phyloP scores from a whole-genome alignment of 1,139 yeast genomes.

The Chernovozyma aurita region DNA sequence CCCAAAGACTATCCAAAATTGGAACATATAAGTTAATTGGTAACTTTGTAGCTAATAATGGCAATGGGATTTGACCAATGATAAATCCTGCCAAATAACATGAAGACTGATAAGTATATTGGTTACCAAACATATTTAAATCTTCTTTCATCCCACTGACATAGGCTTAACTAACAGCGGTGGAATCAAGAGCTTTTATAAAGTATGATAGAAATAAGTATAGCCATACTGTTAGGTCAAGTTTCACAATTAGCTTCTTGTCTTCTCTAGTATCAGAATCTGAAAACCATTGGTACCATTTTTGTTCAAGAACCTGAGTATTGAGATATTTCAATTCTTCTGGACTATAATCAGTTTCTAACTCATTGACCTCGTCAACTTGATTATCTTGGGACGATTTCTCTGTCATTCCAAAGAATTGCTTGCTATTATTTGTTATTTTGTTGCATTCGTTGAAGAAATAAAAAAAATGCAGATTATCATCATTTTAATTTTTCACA shows the following conservation, averaged over 20 bases:
- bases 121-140: slow-evolving; percentile 10
- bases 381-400: no score
- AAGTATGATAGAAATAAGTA: slow-evolving; percentile 15
- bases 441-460: no score
- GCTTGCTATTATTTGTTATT: no score
- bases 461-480: no score
- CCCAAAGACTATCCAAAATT: slow-evolving; percentile 13
- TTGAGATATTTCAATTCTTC: slow-evolving; percentile 12
- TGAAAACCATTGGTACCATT: slow-evolving; percentile 17
- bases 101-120: slow-evolving; percentile 11
- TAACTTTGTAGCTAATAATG: slow-evolving; percentile 10
- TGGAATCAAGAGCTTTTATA: slow-evolving; percentile 15
- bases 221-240: slow-evolving; percentile 15
- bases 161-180: slow-evolving; percentile 13
- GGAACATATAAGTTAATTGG: slow-evolving; percentile 13
- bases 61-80: slow-evolving; percentile 13
- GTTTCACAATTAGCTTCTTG: slow-evolving; percentile 11
- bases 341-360: slow-evolving; percentile 3
- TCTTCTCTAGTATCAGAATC: slow-evolving; percentile 13
- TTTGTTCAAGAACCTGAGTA: slow-evolving; percentile 10
- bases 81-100: slow-evolving; percentile 13
- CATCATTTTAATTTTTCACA: no score
- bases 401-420: no score
- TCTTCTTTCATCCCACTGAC: slow-evolving; percentile 13
- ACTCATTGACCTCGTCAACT: no score